Conservation (phyloP, 208 protist species). For the Wallacemonas sp. region DNA sequence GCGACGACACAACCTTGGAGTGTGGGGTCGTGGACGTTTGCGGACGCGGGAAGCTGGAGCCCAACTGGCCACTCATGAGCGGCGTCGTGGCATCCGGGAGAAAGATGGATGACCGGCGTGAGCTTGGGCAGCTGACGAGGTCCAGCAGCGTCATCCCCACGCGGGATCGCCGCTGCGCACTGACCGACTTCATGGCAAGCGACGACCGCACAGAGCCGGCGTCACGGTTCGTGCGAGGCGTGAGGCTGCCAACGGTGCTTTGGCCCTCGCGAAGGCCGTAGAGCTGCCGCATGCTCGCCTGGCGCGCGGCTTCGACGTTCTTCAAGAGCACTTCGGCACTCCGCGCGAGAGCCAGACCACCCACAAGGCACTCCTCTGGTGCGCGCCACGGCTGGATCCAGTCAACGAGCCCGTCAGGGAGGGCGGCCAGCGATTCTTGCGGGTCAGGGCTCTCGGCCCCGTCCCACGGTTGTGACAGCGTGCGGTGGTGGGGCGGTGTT, state of each 20-base stretch:
- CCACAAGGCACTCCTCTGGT: slow-evolving; percentile 32
- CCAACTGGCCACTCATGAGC: not conserved
- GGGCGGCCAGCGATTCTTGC: not conserved
- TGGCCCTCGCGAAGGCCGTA: slow-evolving; percentile 22
- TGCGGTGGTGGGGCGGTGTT: no score
- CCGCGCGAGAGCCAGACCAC: slow-evolving; percentile 41
- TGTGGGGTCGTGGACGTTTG: not conserved
- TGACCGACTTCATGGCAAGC: slow-evolving; percentile 16
- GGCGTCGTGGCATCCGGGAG: slow-evolving; percentile 6
- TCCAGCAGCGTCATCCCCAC: slow-evolving; percentile 13
- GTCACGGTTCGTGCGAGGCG: not conserved
- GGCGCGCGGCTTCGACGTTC: slow-evolving; percentile 28
- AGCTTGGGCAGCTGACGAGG: slow-evolving; percentile 15
- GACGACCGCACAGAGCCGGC: not conserved
- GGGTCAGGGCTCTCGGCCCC: not conserved
- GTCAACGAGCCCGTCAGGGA: slow-evolving; percentile 5
- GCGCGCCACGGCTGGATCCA: slow-evolving; percentile 62
- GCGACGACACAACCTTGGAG: not conserved
- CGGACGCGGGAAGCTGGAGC: not conserved
- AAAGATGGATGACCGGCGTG: slow-evolving; percentile 9
- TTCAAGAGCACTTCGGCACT: slow-evolving; percentile 40
- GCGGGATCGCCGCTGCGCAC: slow-evolving; percentile 11
- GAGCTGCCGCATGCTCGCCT: slow-evolving; percentile 29
- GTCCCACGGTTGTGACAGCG: not conserved
- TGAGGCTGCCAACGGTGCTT: not conserved